Percentiles rank a stretch among this genome's conserved stretches.
Evolutionary conservation across 2,329 filamentous ascomycete genomes (phyloP).

Genomic region (Hypoxylon sp.): DNA sequence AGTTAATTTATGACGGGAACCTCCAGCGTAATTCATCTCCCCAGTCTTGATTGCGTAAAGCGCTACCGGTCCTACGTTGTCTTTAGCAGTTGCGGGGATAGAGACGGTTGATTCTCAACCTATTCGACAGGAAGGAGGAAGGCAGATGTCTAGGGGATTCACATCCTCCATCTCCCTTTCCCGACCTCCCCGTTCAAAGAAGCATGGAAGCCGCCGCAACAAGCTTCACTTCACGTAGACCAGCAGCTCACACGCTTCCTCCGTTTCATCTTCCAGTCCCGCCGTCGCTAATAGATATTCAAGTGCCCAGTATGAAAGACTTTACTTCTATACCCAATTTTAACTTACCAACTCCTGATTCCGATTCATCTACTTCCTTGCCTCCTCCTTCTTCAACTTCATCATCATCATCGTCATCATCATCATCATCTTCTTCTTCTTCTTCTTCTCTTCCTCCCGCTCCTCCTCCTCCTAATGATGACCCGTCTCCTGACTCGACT

Average conservation of each 20-base stretch:
- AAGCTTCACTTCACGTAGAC: conserved; percentile 79
- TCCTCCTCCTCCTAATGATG: too few species aligned
- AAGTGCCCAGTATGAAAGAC: conserved; percentile 55
- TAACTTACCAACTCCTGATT: neutral
- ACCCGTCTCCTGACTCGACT: neutral
- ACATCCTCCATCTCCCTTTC: conserved; percentile 15
- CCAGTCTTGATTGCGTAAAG: conserved; percentile 19
- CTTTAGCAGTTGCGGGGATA: conserved; percentile 3
- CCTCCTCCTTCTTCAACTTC: conserved; percentile 25
- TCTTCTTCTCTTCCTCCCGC: neutral
- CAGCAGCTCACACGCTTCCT: conserved; percentile 77
- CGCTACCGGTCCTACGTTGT: conserved; percentile 12
- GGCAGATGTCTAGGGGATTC: conserved; percentile 13
- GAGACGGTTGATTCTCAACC: conserved; percentile 5
- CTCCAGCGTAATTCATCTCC: neutral
- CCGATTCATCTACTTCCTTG: neutral
- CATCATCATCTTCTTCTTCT: conserved; percentile 28
- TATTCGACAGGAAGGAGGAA: neutral
- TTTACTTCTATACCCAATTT: conserved; percentile 34
- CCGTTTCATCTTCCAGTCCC: conserved; percentile 54
- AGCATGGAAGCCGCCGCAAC: conserved; percentile 49
- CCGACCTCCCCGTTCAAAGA: conserved; percentile 4
- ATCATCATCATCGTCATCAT: too few species aligned
- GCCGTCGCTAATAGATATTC: conserved; percentile 54
- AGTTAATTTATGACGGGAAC: neutral